Base-by-base conservation (phyloP, 2,329 filamentous ascomycete species). In the Cryoendolithus antarcticus region DNA sequence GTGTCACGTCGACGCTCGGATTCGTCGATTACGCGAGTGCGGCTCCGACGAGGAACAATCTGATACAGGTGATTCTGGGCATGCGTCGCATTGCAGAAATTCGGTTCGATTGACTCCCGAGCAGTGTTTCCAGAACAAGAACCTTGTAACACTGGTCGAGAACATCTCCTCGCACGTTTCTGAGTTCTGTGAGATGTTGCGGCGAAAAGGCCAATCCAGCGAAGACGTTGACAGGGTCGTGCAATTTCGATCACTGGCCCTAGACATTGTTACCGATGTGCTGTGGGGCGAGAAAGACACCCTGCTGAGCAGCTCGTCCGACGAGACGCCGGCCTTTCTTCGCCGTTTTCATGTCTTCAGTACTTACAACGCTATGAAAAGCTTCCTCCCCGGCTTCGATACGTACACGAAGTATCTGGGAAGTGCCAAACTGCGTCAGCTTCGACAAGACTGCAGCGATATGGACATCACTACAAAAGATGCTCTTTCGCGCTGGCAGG, bases 261-360 rank as follows among this genome's bases (percentile, higher is more conserved):
- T 47, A 12, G 42, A 47, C 30, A 47, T 47, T 19, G 44, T 47
- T 9, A 43, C 43, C 9, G 44, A 47, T 35, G 44, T 47, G 6
- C 27, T 47, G 9, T 47, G 44, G 44, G 43, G 43, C 21, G 44
- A 47, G 27, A 28, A 38, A 9, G 40, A 32, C n/a, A 38, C 31
- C 30, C 40, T 47, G 6, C 38, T 47, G 7, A 30, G 19, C 7
- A 11, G 39, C 4, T 28, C 24, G 27, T 28, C 27, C 4, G 27
- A 32, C 12, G 19, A 24, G 11, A 43, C 43, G 4, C 43, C 44
- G 4, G 39, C 24, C 4, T 44, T 47, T 34, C 32, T 47, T 10
- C 40, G 40, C 10, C 39, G 44, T 11, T 47, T 47, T 35, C 38
- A 40, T 30, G 44, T 42, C 5, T 47, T 47, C 43, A 45, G 43